Evolutionary conservation across 2,329 filamentous ascomycete species (phyloP).

Genomic region (Aureobasidium sp.): DNA sequence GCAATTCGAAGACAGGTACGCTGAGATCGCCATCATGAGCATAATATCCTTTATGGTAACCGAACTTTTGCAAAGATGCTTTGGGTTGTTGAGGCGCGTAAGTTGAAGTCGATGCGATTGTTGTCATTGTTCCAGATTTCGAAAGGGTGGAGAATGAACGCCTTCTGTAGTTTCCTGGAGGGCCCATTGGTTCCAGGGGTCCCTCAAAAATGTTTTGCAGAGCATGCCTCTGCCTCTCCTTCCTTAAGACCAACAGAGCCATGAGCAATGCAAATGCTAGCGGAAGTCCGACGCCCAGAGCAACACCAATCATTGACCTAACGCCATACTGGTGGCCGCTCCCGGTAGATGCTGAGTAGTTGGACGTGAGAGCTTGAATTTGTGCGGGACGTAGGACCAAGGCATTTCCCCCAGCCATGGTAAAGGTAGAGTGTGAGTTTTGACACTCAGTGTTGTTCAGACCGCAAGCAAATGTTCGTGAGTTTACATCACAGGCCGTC

Average conservation of each 20-base stretch:
- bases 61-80: neutral
- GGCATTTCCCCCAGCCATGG: conserved; percentile 20
- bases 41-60: neutral
- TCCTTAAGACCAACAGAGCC: conserved; percentile 20
- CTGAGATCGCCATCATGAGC: neutral
- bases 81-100: neutral
- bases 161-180: neutral
- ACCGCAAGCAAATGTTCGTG: conserved; percentile 28
- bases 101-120: neutral
- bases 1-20: conserved; percentile 10
- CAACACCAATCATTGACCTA: conserved; percentile 25
- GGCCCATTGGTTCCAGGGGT: neutral
- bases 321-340: conserved; percentile 19
- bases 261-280: conserved; percentile 23
- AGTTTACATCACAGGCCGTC: conserved; percentile 15
- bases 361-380: conserved; percentile 21
- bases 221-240: conserved; percentile 17
- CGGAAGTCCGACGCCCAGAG: conserved; percentile 24
- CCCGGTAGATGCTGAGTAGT: conserved; percentile 15
- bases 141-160: conserved; percentile 5
- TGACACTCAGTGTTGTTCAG: conserved; percentile 22
- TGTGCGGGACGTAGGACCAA: conserved; percentile 26
- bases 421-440: conserved; percentile 22
- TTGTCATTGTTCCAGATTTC: conserved; percentile 7
- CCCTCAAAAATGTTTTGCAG: conserved; percentile 27